Conservation (phyloP, 2,329 filamentous ascomycete species). For the Metarhizium sp. region DNA sequence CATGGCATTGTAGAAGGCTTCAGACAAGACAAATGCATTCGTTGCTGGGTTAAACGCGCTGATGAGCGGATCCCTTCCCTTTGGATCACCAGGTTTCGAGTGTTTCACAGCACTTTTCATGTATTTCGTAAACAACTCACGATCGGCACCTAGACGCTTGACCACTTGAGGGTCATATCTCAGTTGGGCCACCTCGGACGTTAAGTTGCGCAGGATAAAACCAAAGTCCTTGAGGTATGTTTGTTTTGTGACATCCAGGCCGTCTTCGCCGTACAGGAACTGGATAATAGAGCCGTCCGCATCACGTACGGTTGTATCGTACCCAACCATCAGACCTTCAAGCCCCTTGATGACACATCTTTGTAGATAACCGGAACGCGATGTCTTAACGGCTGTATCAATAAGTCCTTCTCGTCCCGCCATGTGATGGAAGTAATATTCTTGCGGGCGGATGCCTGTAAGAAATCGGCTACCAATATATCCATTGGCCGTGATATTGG, state of each 20-base stretch:
- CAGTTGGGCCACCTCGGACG: constrained; percentile 69
- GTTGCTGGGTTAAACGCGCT: constrained; percentile 66
- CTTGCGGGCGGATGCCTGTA: constrained; percentile 92
- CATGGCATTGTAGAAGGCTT: constrained; percentile 68
- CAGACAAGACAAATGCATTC: constrained; percentile 78
- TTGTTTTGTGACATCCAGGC: constrained; percentile 87
- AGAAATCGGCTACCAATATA: constrained; percentile 96
- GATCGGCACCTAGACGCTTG: constrained; percentile 38
- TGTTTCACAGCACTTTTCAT: constrained; percentile 77
- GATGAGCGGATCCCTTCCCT: constrained; percentile 66
- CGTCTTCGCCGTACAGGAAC: constrained; percentile 95
- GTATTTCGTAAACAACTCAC: constrained; percentile 58
- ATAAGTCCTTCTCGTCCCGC: constrained; percentile 96
- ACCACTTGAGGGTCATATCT: constrained; percentile 48
- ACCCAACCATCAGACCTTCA: constrained; percentile 86
- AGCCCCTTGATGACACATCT: constrained; percentile 97
- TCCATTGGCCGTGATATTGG: constrained; percentile 78
- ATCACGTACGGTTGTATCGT: constrained; percentile 90
- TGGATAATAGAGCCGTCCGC: constrained; percentile 89
- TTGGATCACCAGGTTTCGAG: constrained; percentile 44
- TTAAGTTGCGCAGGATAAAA: constrained; percentile 79
- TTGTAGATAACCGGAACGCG: constrained; percentile 91
- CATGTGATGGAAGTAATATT: constrained; percentile 99
- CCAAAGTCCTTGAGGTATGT: constrained; percentile 85
- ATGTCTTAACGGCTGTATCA: constrained; percentile 97